These are phyloP conservation scores for Cicer pinnatifidum DNA, from an alignment of 306 rosid genomes.

Conservation along the genomic window DNA sequence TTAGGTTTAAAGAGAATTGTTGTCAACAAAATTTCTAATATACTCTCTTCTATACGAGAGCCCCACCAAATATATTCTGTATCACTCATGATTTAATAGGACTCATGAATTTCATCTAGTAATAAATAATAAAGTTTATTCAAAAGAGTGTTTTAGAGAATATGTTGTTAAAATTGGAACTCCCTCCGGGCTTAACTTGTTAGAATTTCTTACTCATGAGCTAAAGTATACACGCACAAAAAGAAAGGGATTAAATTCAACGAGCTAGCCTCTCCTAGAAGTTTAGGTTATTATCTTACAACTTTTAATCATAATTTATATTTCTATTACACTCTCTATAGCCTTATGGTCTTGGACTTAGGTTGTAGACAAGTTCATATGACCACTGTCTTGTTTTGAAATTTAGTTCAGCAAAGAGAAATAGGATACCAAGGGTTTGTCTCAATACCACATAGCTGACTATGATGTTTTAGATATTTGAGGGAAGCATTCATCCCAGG, in stretches of 20 bases:
- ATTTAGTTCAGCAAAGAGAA: background rate
- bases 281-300: background rate
- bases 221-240: background rate
- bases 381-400: background rate
- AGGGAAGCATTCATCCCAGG: conserved; percentile 22
- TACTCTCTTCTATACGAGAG: background rate
- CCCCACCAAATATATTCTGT: background rate
- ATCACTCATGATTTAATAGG: too few relatives aligned
- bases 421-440: background rate
- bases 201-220: conserved; percentile 2
- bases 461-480: conserved; percentile 21
- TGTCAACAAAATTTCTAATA: background rate
- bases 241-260: background rate
- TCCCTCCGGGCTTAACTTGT: background rate
- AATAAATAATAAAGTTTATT: background rate
- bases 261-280: background rate
- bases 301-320: background rate
- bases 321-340: background rate
- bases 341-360: conserved; percentile 17
- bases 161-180: background rate
- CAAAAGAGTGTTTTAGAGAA: background rate
- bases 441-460: conserved; percentile 10
- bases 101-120: background rate
- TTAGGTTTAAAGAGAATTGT: background rate
- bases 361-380: conserved; percentile 1